Conservation (phyloP, 2,329 filamentous ascomycete genomes). For the Exophiala oligosperma region DNA sequence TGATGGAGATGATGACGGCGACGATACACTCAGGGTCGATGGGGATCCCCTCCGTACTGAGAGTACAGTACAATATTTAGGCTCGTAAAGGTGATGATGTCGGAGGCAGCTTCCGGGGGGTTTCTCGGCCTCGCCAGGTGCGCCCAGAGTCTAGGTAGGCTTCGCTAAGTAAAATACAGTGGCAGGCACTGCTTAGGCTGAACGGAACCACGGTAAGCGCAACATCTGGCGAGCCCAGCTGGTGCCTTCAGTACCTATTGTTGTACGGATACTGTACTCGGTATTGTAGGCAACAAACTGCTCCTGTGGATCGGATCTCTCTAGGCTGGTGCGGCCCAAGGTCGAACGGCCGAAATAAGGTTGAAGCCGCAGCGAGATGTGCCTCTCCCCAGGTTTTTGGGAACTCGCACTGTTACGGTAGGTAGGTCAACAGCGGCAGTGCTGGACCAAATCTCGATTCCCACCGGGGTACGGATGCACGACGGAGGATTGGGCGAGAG, state of each 20-base stretch:
- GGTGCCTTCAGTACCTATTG: too few species aligned
- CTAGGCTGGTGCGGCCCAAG: not conserved
- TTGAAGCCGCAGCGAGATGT: slow-evolving; percentile 4
- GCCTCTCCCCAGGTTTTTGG: not conserved
- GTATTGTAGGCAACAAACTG: not conserved
- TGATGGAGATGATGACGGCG: slow-evolving; percentile 1
- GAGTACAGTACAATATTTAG: too few species aligned
- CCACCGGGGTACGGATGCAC: not conserved
- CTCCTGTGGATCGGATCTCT: slow-evolving; percentile 1
- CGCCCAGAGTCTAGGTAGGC: not conserved
- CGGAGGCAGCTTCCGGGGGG: too few species aligned
- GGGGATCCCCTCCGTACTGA: too few species aligned
- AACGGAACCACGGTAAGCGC: too few species aligned
- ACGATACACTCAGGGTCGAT: not conserved
- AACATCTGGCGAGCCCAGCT: too few species aligned
- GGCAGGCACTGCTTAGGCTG: not conserved
- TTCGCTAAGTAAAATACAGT: too few species aligned
- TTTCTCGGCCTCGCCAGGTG: not conserved
- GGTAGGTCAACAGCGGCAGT: too few species aligned
- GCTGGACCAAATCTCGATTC: too few species aligned
- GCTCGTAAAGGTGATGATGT: slow-evolving; percentile 5
- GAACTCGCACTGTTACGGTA: not conserved
- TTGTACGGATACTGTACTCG: not conserved
- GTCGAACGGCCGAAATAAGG: not conserved
- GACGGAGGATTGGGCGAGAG: slow-evolving; percentile 4